Conservation (phyloP, 208 protist species). For the Novymonas esmeraldas region DNA sequence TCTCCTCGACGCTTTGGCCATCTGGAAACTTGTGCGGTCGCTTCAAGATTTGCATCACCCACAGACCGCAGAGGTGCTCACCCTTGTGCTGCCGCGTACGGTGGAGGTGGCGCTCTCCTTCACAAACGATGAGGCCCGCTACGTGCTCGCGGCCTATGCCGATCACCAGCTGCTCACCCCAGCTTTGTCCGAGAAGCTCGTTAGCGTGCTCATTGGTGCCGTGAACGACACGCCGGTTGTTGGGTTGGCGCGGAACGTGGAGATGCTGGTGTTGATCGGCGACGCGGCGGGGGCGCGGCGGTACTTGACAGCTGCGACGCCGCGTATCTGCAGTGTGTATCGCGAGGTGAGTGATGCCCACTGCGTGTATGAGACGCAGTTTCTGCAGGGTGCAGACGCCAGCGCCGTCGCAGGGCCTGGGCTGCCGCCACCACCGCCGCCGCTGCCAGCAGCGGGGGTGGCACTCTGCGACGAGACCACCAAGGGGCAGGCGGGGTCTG, state of each 20-base stretch:
- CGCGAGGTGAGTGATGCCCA: conserved; percentile 28
- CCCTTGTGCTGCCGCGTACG: conserved; percentile 63
- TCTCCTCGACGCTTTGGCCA: conserved; percentile 59
- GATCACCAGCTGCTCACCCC: conserved; percentile 33
- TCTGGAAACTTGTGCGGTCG: conserved; percentile 44
- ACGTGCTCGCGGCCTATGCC: conserved; percentile 44
- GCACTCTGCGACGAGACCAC: background rate
- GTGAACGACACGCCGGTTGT: conserved; percentile 30
- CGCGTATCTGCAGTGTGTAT: conserved; percentile 39
- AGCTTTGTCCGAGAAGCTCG: conserved; percentile 32
- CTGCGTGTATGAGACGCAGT: conserved; percentile 12
- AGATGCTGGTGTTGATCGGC: conserved; percentile 6
- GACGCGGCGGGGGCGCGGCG: conserved; percentile 17
- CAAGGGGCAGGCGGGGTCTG: background rate
- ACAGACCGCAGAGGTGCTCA: conserved; percentile 57
- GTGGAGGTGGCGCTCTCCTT: conserved; percentile 55
- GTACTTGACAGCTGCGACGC: conserved; percentile 38
- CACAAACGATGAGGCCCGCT: conserved; percentile 43
- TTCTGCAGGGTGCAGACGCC: background rate
- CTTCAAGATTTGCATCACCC: conserved; percentile 57
- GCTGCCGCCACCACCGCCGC: background rate
- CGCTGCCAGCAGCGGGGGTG: background rate
- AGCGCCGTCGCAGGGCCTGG: too few species aligned
- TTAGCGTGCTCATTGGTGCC: conserved; percentile 32
- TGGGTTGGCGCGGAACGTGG: conserved; percentile 33